Evolutionary conservation across 2,329 filamentous ascomycete species (phyloP).

Genomic region (Dichotomopilus funicola): DNA sequence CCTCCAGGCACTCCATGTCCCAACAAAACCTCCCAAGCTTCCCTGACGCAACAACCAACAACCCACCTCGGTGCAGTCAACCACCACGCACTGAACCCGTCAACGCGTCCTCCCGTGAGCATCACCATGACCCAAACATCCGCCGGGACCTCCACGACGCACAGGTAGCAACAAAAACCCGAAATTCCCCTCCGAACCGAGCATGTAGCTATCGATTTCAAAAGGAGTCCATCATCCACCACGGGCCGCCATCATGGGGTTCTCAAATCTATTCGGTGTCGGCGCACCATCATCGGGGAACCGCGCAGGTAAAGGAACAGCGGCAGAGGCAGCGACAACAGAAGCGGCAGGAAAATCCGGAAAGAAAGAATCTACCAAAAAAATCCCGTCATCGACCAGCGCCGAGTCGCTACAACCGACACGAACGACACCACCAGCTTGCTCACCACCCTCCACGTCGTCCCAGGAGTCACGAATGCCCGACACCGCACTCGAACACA

Average conservation of each 20-base stretch:
- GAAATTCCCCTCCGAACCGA: slow-evolving; percentile 1
- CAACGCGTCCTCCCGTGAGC: too few species aligned
- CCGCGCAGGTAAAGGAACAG: slow-evolving; percentile 6
- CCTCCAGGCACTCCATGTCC: too few species aligned
- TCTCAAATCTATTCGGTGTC: slow-evolving; percentile 41
- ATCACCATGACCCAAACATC: too few species aligned
- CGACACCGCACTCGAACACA: slow-evolving; percentile 33
- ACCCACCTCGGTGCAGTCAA: too few species aligned
- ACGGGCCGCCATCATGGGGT: slow-evolving; percentile 38
- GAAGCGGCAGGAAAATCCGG: too few species aligned
- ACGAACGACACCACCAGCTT: not conserved
- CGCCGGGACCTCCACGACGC: not conserved
- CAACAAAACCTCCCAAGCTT: too few species aligned
- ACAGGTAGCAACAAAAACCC: not conserved
- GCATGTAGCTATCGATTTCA: not conserved
- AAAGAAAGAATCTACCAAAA: slow-evolving; percentile 17
- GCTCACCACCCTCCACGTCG: slow-evolving; percentile 28
- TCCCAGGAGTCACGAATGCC: not conserved
- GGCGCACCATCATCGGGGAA: slow-evolving; percentile 28
- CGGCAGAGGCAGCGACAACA: too few species aligned
- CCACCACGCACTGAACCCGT: too few species aligned
- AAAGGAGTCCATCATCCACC: not conserved
- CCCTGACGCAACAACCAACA: too few species aligned
- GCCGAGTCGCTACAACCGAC: slow-evolving; percentile 21
- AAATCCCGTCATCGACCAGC: slow-evolving; percentile 17